Base-by-base conservation (phyloP, 305 asterid species). In the Withania somnifera region DNA sequence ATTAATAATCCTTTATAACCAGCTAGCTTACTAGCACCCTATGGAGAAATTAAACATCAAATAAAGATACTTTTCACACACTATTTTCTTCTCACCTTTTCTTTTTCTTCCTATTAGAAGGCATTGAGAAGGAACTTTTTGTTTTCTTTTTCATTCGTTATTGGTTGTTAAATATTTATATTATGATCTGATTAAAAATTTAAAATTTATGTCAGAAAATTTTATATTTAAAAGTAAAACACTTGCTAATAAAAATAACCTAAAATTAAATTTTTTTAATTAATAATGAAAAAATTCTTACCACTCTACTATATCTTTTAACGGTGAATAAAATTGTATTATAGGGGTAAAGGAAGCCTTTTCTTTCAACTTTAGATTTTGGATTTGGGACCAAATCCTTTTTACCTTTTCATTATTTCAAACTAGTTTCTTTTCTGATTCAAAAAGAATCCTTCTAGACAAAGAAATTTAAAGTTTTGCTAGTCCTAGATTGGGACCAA, bases 1-100 rank as follows among this genome's bases (percentile, higher is more conserved):
- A 63, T 75, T 38, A 85, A 69, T 42, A 84, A 69, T 40, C 45
- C 15, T 30, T 73, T 47, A 28, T 19, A 53, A 78, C 77, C 32
- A 19, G 77, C 50, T 67, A 66, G 40, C 9, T 42, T 73, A 75
- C 79, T 60, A 40, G 64, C 64, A 50, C 51, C 26, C 11, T 32
- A 42, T 22, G 45, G 50, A 34, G 67, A 75, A 45, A 47, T 8
- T 19, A 30, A n/a, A 2, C 11, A 28, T 6, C 11, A 24, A 42
- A 50, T 1, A 45, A 52, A 79, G 81, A 80, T 69, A 71, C 86
- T 42, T 79, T 69, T 79, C 81, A 80, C 82, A 80, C 82, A 79
- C 78, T 47, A 73, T 26, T 47, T 45, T 73, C 60, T 71, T 45
- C 38, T 50, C 7, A 7, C 24, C 7, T 47, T 4, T 47, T 4